Evolutionary conservation across 2,329 filamentous ascomycete species (phyloP).

Genomic region (Thielaviopsis musarum): DNA sequence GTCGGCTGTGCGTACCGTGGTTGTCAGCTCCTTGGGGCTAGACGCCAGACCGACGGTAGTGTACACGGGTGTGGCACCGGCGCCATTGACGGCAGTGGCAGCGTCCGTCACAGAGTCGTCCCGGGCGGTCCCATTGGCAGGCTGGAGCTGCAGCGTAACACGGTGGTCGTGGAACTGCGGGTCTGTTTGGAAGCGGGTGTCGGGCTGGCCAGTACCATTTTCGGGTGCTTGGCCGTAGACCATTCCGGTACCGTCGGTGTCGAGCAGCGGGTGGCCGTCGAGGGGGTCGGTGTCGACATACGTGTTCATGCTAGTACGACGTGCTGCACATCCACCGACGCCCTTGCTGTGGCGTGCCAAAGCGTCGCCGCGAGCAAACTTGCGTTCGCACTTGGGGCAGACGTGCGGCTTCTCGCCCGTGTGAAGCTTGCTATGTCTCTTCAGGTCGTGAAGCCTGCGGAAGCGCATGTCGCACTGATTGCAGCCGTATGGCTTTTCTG

Average conservation of each 20-base stretch:
- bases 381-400: constrained; percentile 84
- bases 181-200: constrained; percentile 1
- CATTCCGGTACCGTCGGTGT: constrained; percentile 32
- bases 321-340: constrained; percentile 83
- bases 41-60: constrained; percentile 62
- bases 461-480: constrained; percentile 88
- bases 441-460: constrained; percentile 81
- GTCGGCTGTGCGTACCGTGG: constrained; percentile 29
- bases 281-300: constrained; percentile 67
- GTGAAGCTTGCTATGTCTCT: constrained; percentile 90
- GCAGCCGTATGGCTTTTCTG: constrained; percentile 88
- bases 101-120: constrained; percentile 24
- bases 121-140: background rate
- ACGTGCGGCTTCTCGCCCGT: constrained; percentile 92
- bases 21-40: constrained; percentile 70
- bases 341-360: constrained; percentile 91
- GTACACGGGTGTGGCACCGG: constrained; percentile 43
- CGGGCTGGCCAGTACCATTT: constrained; percentile 24
- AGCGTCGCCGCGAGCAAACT: constrained; percentile 90
- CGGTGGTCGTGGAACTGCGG: constrained; percentile 6
- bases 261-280: constrained; percentile 32
- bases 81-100: constrained; percentile 18
- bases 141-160: constrained; percentile 8
- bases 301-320: constrained; percentile 69
- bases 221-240: constrained; percentile 27